Base-by-base conservation (phyloP, 2,329 filamentous ascomycete genomes). In the Trichophyton rubrum region DNA sequence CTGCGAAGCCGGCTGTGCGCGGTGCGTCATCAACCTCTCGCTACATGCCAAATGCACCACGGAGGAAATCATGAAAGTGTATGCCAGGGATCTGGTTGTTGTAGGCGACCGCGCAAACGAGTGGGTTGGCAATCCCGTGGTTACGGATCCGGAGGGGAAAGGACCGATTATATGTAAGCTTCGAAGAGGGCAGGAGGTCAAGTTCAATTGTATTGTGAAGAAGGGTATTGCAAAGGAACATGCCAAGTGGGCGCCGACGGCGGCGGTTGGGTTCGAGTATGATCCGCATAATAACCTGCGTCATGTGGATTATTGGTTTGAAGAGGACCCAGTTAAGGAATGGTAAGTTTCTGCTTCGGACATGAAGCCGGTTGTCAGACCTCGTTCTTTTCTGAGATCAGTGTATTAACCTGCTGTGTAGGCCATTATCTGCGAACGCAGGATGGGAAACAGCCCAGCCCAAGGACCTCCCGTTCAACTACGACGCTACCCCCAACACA, bases 181-280 rank as follows among this genome's bases (percentile, higher is more conserved):
- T 70, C 82, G 92, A 62, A 87, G 86, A 70, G 90, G 88, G 1
- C 93, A 99, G 76, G 90, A 96, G 74, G 78, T 99, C 63, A 87
- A 90, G 72, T 83, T 99, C 70, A 88, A 84, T 63, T 97, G 92
- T 71, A 88, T 96, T 66, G 93, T 92, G 58, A 96, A 96, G 80
- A 97, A 97, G 80, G 93, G 93, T 0, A 97, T 97, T 65, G 91
- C 92, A 41, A 99, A 99, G 79, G 93, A 99, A 74, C 93, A 99
- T 75, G 89, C 93, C 8, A 99, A 99, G 75, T 99, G 93, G 93
- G 88, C 90, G 69, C 91, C 93, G 1, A 92, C 89, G 40, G 83
- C 90, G 45, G 93, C 93, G 2, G 86, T 99, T 45, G 91, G 90
- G 24, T 99, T 99, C 72, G 93, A 99, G 75, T 99, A 99, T 74